Evolutionary conservation across 192 early-diverging fungal genomes (phyloP), one percentile per base, ranked within the genome.

Genomic region (Coemansia sp.): DNA sequence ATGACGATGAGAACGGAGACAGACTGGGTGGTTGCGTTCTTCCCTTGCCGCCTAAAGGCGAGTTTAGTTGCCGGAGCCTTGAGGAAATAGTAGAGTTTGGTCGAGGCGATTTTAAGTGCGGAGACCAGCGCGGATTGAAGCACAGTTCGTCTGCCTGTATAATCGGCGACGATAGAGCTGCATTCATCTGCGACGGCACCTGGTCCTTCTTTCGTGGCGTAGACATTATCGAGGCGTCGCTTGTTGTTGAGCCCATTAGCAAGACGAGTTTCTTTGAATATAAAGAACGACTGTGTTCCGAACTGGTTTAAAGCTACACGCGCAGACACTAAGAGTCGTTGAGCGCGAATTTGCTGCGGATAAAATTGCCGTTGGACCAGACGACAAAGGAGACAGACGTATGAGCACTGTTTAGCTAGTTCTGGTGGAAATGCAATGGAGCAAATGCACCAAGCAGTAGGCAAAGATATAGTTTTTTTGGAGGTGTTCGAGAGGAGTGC

Each of bases 121-220:
- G 85, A 1, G 85, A 86, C 85, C 85, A 86, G 44, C 80, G 80
- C 52, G 85, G 85, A 47, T 86, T 83, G 38, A 86, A 42, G 62
- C 75, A 77, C 12, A 86, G 77, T 63, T 86, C 85, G 49, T 86
- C 85, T 13, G 85, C 85, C 51, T 83, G 76, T 22, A 86, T 54
- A 33, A 82, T 77, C 20, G 85, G 80, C 51, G 80, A 78, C 22
- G 75, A 77, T 20, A 74, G 66, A 10, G 57, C 42, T 2, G 51
- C 31, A 27, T 36, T 38, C 36, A 57, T 18, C 12, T 54, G 63
- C 1, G 65, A 34, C 15, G 41, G 16, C 57, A 20, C 15, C 16
- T 16, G 51, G 59, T 12, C n/a, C 67, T 78, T 75, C 43, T 63
- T 78, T 51, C 70, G 80, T 47, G 80, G 80, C 59, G 80, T 83